These are phyloP conservation scores for Herpetomonas tarakana DNA, from an alignment of 208 protist genomes.

Conservation along the genomic window DNA sequence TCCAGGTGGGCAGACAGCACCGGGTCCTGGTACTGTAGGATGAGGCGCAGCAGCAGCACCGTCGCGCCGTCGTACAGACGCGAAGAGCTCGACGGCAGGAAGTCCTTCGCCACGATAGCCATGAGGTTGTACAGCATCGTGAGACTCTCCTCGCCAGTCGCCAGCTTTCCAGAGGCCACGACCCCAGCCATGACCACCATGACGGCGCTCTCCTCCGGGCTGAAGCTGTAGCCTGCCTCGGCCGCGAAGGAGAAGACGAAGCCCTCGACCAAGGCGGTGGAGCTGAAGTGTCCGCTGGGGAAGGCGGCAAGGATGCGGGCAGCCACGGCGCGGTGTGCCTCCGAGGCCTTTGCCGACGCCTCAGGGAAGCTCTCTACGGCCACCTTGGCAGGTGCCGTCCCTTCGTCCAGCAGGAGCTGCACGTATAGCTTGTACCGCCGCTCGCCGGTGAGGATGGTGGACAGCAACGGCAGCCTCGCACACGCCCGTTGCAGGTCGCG, in stretches of 20 bases:
- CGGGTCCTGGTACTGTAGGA: constrained; percentile 92
- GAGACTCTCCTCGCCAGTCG: constrained; percentile 11
- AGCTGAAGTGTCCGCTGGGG: background rate
- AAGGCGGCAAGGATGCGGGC: constrained; percentile 1
- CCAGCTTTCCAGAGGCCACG: constrained; percentile 8
- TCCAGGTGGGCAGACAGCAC: constrained; percentile 78
- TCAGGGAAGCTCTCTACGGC: background rate
- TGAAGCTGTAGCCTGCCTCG: constrained; percentile 40
- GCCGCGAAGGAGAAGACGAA: constrained; percentile 36
- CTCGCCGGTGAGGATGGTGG: constrained; percentile 25
- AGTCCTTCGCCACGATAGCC: constrained; percentile 31
- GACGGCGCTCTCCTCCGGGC: constrained; percentile 35
- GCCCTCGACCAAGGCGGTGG: constrained; percentile 11
- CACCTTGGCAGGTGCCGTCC: background rate
- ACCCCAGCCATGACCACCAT: constrained; percentile 37
- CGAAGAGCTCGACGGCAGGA: constrained; percentile 32
- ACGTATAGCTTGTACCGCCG: constrained; percentile 53
- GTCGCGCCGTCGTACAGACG: constrained; percentile 36
- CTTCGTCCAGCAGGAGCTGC: constrained; percentile 41
- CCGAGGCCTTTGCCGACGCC: constrained; percentile 19
- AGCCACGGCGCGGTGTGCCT: constrained; percentile 22
- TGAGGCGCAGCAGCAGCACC: constrained; percentile 51
- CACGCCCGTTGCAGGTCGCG: constrained; percentile 51
- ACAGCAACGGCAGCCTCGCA: constrained; percentile 55
- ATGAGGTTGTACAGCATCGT: constrained; percentile 23